Evolutionary conservation across 1,284 basidiomycete genomes (phyloP).

Genomic region (Chalciporus sp.): DNA sequence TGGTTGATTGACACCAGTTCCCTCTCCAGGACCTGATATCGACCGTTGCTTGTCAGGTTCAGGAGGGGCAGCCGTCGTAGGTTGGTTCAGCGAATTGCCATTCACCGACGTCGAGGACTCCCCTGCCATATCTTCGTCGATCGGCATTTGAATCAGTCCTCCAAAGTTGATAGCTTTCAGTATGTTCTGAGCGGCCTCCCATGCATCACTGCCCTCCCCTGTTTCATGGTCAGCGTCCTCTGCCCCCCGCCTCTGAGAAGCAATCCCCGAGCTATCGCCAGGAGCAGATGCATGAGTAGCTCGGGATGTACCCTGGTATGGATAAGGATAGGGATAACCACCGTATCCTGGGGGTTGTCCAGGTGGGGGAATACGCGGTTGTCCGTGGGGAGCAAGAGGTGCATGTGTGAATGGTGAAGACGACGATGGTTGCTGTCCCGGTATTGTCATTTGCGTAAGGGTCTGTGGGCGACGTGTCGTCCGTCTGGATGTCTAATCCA

Average conservation of each 20-base stretch:
- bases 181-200: constrained; percentile 76
- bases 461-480: constrained; percentile 72
- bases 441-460: constrained; percentile 42
- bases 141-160: constrained; percentile 44
- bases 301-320: constrained; percentile 19
- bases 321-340: constrained; percentile 29
- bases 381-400: constrained; percentile 46
- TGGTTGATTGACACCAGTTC: constrained; percentile 1
- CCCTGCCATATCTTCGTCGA: constrained; percentile 35
- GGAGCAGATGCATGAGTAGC: constrained; percentile 2
- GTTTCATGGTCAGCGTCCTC: constrained; percentile 36
- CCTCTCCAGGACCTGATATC: constrained; percentile 3
- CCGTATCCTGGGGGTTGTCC: constrained; percentile 33
- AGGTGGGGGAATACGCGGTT: constrained; percentile 34
- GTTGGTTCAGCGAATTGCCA: not conserved
- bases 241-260: constrained; percentile 15
- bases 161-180: constrained; percentile 75
- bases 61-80: not conserved
- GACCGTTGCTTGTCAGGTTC: constrained; percentile 6
- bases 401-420: constrained; percentile 63
- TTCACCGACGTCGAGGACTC: constrained; percentile 11
- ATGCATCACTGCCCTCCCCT: constrained; percentile 57
- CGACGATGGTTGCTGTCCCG: constrained; percentile 36
- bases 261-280: constrained; percentile 1
- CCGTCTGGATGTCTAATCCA: constrained; percentile 58